Conservation (phyloP, 2,329 filamentous ascomycete genomes). For the Ceratocystis papillata region DNA sequence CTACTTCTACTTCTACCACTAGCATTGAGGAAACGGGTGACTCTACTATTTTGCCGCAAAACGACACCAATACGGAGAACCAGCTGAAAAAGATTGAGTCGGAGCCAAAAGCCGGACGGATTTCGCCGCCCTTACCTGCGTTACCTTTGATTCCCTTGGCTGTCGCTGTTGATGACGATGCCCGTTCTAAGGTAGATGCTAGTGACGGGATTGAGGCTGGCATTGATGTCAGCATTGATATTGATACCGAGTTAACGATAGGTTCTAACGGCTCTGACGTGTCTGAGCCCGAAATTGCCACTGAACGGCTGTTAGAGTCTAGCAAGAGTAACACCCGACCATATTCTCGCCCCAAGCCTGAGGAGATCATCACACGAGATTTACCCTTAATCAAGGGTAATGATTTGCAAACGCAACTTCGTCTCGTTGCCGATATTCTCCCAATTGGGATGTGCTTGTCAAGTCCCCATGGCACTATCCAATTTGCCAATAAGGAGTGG, state of each 20-base stretch:
- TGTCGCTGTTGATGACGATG: too few species aligned
- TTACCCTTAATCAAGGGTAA: not conserved
- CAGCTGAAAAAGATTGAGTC: not conserved
- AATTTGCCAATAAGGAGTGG: slow-evolving; percentile 61
- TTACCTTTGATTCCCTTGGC: not conserved
- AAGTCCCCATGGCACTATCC: slow-evolving; percentile 52
- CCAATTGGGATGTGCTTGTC: slow-evolving; percentile 66
- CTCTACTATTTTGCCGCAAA: slow-evolving; percentile 13
- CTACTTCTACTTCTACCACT: slow-evolving; percentile 19
- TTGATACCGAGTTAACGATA: not conserved
- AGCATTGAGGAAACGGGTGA: slow-evolving; percentile 16
- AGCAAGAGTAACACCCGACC: not conserved
- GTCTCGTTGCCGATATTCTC: slow-evolving; percentile 60
- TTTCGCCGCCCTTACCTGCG: too few species aligned
- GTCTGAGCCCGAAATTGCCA: not conserved
- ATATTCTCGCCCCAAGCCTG: not conserved
- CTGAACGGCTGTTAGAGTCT: slow-evolving; percentile 2
- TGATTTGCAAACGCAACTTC: slow-evolving; percentile 45
- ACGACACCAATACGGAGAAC: not conserved
- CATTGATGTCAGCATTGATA: not conserved
- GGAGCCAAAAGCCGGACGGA: not conserved
- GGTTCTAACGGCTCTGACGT: not conserved
- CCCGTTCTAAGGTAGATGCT: too few species aligned
- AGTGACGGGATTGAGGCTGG: too few species aligned
- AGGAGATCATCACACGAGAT: not conserved